phyloP scores from a whole-genome alignment of 2,329 filamentous ascomycete genomes.

The Apiospora koreana region DNA sequence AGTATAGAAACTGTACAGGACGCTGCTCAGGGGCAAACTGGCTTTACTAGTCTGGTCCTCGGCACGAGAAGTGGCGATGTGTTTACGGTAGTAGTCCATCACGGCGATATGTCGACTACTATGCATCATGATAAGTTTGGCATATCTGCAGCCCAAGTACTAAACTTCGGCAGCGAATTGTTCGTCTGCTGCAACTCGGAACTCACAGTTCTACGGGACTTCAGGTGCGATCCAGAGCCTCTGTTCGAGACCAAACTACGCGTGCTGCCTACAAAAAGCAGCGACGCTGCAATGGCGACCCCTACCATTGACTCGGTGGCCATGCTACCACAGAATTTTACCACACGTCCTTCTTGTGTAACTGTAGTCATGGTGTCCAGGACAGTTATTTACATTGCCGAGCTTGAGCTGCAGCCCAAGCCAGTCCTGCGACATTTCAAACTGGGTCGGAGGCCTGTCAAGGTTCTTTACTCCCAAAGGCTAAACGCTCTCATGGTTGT shows the following conservation, averaged over 20 bases:
- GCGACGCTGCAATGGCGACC: slow-evolving; percentile 45
- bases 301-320: slow-evolving; percentile 51
- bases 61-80: slow-evolving; percentile 57
- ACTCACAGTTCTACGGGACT: slow-evolving; percentile 22
- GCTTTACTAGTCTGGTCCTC: slow-evolving; percentile 37
- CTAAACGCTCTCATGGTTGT: slow-evolving; percentile 58
- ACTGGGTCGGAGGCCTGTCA: slow-evolving; percentile 45
- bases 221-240: slow-evolving; percentile 10
- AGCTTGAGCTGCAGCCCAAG: slow-evolving; percentile 41
- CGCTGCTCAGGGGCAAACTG: slow-evolving; percentile 28
- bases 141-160: slow-evolving; percentile 27
- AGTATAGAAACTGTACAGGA: slow-evolving; percentile 42
- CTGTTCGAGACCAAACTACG: slow-evolving; percentile 43
- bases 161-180: slow-evolving; percentile 32
- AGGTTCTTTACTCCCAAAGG: slow-evolving; percentile 55
- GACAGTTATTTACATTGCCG: slow-evolving; percentile 52
- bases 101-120: slow-evolving; percentile 19
- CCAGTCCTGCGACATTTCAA: slow-evolving; percentile 33
- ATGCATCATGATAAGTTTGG: slow-evolving; percentile 26
- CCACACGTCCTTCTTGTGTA: slow-evolving; percentile 38
- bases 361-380: slow-evolving; percentile 53
- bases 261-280: slow-evolving; percentile 54
- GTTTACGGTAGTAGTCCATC: slow-evolving; percentile 36
- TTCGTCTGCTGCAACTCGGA: slow-evolving; percentile 39
- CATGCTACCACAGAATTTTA: slow-evolving; percentile 42